A percentile compares a stretch with the other conserved stretches of the same genome.
phyloP scores from a whole-genome alignment of 352 stramenopile genomes.

The Peronospora destructor region DNA sequence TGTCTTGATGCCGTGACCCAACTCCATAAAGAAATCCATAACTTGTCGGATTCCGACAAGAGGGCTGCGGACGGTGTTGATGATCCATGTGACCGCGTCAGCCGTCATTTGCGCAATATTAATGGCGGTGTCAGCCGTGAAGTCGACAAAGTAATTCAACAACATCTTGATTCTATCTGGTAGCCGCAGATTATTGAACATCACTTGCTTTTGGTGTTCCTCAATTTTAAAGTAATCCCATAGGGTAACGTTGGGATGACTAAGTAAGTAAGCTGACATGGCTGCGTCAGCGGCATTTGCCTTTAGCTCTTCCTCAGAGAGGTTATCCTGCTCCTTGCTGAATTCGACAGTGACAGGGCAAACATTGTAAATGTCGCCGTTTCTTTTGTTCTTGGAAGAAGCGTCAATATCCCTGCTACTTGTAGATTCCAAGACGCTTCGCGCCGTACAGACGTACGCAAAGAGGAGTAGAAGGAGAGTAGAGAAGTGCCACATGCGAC shows the following conservation, averaged over 20 bases:
- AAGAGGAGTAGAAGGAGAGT: conserved; percentile 14
- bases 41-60: conserved; percentile 11
- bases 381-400: conserved; percentile 1
- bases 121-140: conserved; percentile 9
- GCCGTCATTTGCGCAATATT: conserved; percentile 6
- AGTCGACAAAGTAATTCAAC: conserved; percentile 4
- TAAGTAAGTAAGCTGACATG: conserved; percentile 19
- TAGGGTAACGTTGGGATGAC: conserved; percentile 22
- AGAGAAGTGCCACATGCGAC: conserved; percentile 18
- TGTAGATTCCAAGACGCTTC: not conserved
- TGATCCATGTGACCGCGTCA: conserved; percentile 12
- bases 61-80: conserved; percentile 15
- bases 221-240: conserved; percentile 26
- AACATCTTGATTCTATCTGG: conserved; percentile 6
- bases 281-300: conserved; percentile 17
- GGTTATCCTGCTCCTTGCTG: conserved; percentile 16
- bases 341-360: conserved; percentile 21
- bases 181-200: conserved; percentile 9
- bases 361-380: conserved; percentile 20
- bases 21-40: conserved; percentile 11
- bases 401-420: conserved; percentile 1
- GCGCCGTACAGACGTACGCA: conserved; percentile 10
- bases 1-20: conserved; percentile 15
- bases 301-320: conserved; percentile 18
- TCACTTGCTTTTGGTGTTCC: conserved; percentile 8